Base-by-base conservation (phyloP, 169 alveolate genomes). In the Gregarina niphandrodes region DNA sequence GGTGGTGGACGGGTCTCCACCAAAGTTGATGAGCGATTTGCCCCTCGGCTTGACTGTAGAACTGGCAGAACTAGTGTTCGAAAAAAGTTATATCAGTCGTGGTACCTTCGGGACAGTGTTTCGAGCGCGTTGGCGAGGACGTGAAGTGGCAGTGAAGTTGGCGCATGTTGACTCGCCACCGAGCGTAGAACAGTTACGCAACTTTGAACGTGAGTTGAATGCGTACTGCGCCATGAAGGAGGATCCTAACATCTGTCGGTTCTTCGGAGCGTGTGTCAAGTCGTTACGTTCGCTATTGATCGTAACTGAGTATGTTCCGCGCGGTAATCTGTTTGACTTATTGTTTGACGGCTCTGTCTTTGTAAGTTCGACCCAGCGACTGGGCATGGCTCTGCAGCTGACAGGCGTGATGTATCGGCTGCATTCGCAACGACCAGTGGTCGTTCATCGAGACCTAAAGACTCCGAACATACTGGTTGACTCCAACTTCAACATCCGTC, bases 371-470 rank as follows among this genome's bases (percentile, higher is more conserved):
- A 62, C 50, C 1, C 47, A 24, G 15, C 61, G 76, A 5, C 41
- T 69, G 7, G 53, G 44, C 7, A 57, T 69, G 43, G 42, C 65
- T 22, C 46, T 41, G 31, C 75, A 69, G 42, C 61, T 69, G 18
- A 49, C 49, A 22, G 51, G 42, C n/a, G 80, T 65, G 17, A 61
- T 64, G 21, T 40, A 61, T 15, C 64, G 47, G 41, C 41, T 69
- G 40, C 80, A 69, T 35, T 31, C 42, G 24, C 54, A 50, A 28
- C 60, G 60, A 28, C 42, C 53, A 21, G n/a, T n/a, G n/a, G 52
- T 69, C 35, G 57, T 69, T 17, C 80, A 69, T 49, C 30, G 80
- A 18, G 80, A 69, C 48, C 54, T 69, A 7, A 69, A 69, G 41
- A 69, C 80, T 9, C 68, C 76, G 5, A 69, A 69, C 51, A 42